Evolutionary conservation across 495 filamentous ascomycete species (phyloP), one percentile per base, ranked within the genome.

Genomic region (Aspergillus sparsus): DNA sequence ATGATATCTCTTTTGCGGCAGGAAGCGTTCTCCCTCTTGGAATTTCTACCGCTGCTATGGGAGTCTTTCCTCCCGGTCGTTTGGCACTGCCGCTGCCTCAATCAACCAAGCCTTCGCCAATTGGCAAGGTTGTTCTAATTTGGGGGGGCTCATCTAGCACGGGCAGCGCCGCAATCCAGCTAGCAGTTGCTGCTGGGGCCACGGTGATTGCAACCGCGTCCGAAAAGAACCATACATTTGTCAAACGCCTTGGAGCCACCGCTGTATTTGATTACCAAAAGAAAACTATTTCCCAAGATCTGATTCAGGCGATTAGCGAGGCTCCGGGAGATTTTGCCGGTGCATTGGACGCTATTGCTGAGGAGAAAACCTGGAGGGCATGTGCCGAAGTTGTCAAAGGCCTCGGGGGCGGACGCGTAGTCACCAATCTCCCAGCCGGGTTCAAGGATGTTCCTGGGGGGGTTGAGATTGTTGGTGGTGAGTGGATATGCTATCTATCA

Each of bases 131-230:
- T 4, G 46, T 88, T 0, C 62, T 87, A 7, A 66, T 87, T 53
- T 88, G 84, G 79, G 85, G 85, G 32, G 86, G 83, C 39, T 74
- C 80, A 7, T 77, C 77, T 7, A 81, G 79, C 35, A 82, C 88
- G 6, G 87, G 87, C 12, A 69, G 74, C 65, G 78, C 77, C 55
- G 82, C 80, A 1, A 84, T 88, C 53, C 87, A 89, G 66, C 79
- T 87, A n/a, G 84, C 83, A 6, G 69, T 71, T 6, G 78, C 80
- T 2, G 74, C 85, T 0, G 86, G 86, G 3, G 78, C 78, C 21
- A 77, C 80, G 7, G 85, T 89, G 6, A 68, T 87, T 42, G 69
- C 80, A 0, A 85, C 83, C 0, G 74, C 82, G 0, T 79, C 76
- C 1, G 67, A 68, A 5, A 73, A 74, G 54, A 88, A 88, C 65